Base-by-base conservation (phyloP, 2,329 filamentous ascomycete species). In the Blastomyces gilchristii region DNA sequence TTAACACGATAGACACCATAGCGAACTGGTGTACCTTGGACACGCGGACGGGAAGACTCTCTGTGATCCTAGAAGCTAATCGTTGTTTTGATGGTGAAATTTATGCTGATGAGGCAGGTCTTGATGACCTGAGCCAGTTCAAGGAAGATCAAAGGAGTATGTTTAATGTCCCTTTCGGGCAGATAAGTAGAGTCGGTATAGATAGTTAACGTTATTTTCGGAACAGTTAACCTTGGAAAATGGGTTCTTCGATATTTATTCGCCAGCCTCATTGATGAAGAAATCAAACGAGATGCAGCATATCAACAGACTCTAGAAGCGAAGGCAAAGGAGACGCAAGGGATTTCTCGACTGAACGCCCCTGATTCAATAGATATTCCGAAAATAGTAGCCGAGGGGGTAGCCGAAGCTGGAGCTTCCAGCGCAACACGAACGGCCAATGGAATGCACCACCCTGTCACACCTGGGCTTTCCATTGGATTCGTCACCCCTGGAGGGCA, bases 31-130 rank as follows among this genome's bases (percentile, higher is more conserved):
- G 94, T 73, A 90, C 90, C 1, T 89, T 97, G 61, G 91, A 99
- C 71, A 92, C 93, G 25, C 88, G 93, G 69, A 97, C 93, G 4
- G 94, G 94, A 45, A 91, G 90, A 66, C 80, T 99, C 62, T 93
- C 91, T 1, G 93, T 97, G 2, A 87, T 95, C 22, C 76, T 99
- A 22, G 94, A 99, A 72, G 90, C 92, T 50, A 95, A 94, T 71
- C 95, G 95, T 69, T 97, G 92, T 73, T 99, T 99, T 69, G 94
- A 99, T 75, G 94, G 92, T 18, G 94, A 99, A 72, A 89, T 96
- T 75, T 99, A 99, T 73, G 93, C 91, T 0, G 94, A 99, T 72
- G 92, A 97, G 75, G 79, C 95, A 45, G 81, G 86, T 50, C 69
- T 93, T 62, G 83, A 88, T 12, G 87, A 91, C 66, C 80, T 84